A percentile compares a stretch with the other conserved stretches of the same genome.
These are phyloP conservation scores for Rhynchosporium graminicola DNA, from an alignment of 2,329 filamentous ascomycete genomes.

Conservation along the genomic window DNA sequence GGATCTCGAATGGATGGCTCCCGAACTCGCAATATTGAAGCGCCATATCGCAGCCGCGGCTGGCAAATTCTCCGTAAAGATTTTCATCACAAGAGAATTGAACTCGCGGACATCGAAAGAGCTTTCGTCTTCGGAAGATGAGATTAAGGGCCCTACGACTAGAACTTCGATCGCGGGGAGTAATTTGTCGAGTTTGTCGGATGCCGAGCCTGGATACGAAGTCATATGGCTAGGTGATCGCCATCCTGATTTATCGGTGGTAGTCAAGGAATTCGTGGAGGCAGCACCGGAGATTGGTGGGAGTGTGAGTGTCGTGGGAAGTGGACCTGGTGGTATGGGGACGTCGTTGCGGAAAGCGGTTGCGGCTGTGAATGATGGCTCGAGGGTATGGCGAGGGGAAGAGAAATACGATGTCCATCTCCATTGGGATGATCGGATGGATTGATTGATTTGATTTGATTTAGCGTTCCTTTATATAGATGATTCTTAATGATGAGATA, in stretches of 20 bases:
- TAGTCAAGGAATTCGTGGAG: slow-evolving; percentile 52
- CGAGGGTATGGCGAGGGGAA: slow-evolving; percentile 58
- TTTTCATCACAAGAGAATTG: slow-evolving; percentile 55
- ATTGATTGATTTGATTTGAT: slow-evolving; percentile 17
- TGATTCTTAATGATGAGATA: neutral
- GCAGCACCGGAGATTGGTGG: slow-evolving; percentile 46
- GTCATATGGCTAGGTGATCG: neutral
- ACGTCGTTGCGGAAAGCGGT: slow-evolving; percentile 57
- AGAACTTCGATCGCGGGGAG: slow-evolving; percentile 4
- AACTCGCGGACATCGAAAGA: slow-evolving; percentile 4
- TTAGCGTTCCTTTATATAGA: neutral
- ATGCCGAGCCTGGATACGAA: neutral
- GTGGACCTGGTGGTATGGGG: slow-evolving; percentile 61
- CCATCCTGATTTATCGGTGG: slow-evolving; percentile 46
- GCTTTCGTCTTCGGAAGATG: slow-evolving; percentile 1
- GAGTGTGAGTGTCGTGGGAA: slow-evolving; percentile 58
- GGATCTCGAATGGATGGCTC: slow-evolving; percentile 59
- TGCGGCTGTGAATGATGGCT: slow-evolving; percentile 53
- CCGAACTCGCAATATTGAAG: slow-evolving; percentile 54
- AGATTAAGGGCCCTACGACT: neutral
- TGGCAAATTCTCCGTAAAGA: slow-evolving; percentile 51
- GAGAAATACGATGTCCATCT: slow-evolving; percentile 57
- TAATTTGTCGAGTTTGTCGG: slow-evolving; percentile 5
- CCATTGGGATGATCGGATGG: slow-evolving; percentile 57
- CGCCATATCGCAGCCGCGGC: slow-evolving; percentile 43